Conservation (phyloP, 2,329 filamentous ascomycete species). For the Simplicillium sp. region DNA sequence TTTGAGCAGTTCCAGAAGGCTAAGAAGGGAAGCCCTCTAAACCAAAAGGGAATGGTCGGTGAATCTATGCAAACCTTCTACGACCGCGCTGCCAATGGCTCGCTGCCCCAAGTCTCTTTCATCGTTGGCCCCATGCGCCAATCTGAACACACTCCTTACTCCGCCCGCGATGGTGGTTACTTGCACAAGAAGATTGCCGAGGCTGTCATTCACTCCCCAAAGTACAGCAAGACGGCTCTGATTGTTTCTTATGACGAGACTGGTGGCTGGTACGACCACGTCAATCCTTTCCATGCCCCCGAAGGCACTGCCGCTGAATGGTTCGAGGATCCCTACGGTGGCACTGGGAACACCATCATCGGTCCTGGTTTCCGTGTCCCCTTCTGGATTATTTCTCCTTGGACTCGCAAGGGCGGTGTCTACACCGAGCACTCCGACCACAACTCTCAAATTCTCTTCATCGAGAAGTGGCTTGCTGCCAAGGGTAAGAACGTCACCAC, state of each 20-base stretch:
- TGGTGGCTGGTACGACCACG: constrained; percentile 45
- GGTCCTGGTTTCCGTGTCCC: constrained; percentile 36
- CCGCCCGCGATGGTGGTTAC: constrained; percentile 44
- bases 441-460: constrained; percentile 43
- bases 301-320: constrained; percentile 41
- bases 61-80: constrained; percentile 40
- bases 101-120: constrained; percentile 39
- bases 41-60: constrained; percentile 34
- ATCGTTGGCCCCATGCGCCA: constrained; percentile 40
- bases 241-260: constrained; percentile 36
- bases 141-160: constrained; percentile 43
- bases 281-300: constrained; percentile 39
- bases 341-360: constrained; percentile 25
- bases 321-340: constrained; percentile 30
- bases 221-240: constrained; percentile 37
- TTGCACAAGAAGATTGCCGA: constrained; percentile 42
- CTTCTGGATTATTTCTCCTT: constrained; percentile 46
- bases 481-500: constrained; percentile 27
- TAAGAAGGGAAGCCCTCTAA: constrained; percentile 25
- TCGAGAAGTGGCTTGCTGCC: constrained; percentile 35
- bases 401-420: constrained; percentile 42
- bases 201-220: constrained; percentile 37
- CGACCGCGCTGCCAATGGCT: constrained; percentile 36
- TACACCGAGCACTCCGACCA: constrained; percentile 46
- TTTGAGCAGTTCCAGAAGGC: constrained; percentile 43